Evolutionary conservation across 768 basidiomycete genomes (phyloP).

Genomic region (Suillus bovinus): DNA sequence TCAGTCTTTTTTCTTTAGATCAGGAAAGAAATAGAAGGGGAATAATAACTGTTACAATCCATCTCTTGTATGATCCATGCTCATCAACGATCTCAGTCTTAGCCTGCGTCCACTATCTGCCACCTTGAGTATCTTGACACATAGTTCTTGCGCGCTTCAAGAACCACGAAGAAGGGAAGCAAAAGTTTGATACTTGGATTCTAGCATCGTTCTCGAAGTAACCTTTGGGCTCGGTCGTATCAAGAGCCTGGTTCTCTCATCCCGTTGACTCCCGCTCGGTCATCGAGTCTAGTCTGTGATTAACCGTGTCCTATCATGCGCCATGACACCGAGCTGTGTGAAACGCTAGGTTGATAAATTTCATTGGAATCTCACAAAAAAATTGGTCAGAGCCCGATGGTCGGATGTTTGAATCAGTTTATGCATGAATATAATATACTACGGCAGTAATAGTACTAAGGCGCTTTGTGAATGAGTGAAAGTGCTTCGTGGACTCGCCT

Average conservation of each 20-base stretch:
- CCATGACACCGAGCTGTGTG: background rate
- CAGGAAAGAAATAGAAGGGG: conserved; percentile 67
- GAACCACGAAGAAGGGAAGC: background rate
- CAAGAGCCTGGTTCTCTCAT: background rate
- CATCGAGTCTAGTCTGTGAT: no score
- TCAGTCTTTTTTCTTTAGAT: conserved; percentile 40
- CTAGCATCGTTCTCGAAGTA: background rate
- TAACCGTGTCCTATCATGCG: background rate
- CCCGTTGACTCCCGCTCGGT: no score
- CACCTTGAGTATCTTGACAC: background rate
- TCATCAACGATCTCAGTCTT: background rate
- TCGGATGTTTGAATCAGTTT: conserved; percentile 3
- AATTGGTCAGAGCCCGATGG: background rate
- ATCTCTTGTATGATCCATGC: background rate
- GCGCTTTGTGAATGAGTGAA: conserved; percentile 6
- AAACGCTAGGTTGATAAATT: background rate
- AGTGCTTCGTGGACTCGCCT: conserved; percentile 2
- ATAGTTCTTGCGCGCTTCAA: background rate
- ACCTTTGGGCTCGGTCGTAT: background rate
- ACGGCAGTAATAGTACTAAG: background rate
- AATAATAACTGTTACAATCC: background rate
- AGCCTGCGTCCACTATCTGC: background rate
- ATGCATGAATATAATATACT: background rate
- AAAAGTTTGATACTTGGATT: background rate
- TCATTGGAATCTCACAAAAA: background rate